phyloP scores from a whole-genome alignment of 2,329 filamentous ascomycete species.

The Fusarium sarcochroum region DNA sequence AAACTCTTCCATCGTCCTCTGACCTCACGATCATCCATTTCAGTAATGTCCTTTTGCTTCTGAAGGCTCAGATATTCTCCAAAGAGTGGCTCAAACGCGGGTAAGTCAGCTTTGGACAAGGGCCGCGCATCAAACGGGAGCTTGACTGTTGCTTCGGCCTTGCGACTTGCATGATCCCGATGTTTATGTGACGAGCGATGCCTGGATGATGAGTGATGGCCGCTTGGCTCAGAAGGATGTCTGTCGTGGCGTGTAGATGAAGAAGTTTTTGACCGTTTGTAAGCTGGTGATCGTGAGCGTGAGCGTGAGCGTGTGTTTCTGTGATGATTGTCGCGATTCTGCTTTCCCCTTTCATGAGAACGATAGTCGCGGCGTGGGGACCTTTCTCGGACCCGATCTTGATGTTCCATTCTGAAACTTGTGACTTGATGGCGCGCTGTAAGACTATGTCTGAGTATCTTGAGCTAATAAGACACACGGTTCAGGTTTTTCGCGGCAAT shows the following conservation, averaged over 20 bases:
- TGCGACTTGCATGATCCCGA: slow-evolving; percentile 34
- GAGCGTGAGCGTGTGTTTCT: slow-evolving; percentile 43
- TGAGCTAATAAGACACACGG: background rate
- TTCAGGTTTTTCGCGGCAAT: background rate
- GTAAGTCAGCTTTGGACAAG: slow-evolving; percentile 78
- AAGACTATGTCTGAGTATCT: background rate
- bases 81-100: slow-evolving; percentile 78
- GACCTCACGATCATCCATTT: slow-evolving; percentile 80
- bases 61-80: slow-evolving; percentile 90
- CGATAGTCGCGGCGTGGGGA: slow-evolving; percentile 42
- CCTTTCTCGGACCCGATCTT: slow-evolving; percentile 33
- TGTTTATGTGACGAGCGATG: slow-evolving; percentile 47
- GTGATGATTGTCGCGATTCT: slow-evolving; percentile 30
- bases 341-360: slow-evolving; percentile 36
- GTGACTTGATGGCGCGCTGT: background rate
- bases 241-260: slow-evolving; percentile 35
- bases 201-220: slow-evolving; percentile 36
- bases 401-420: slow-evolving; percentile 33
- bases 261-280: slow-evolving; percentile 33
- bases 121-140: slow-evolving; percentile 77
- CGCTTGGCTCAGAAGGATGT: slow-evolving; percentile 29
- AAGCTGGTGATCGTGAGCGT: slow-evolving; percentile 44
- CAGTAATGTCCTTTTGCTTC: slow-evolving; percentile 79
- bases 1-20: slow-evolving; percentile 96
- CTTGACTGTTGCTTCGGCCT: slow-evolving; percentile 18